These are phyloP conservation scores for Leucosporidium creatinivorum DNA, from an alignment of 768 basidiomycete species.

Conservation along the genomic window DNA sequence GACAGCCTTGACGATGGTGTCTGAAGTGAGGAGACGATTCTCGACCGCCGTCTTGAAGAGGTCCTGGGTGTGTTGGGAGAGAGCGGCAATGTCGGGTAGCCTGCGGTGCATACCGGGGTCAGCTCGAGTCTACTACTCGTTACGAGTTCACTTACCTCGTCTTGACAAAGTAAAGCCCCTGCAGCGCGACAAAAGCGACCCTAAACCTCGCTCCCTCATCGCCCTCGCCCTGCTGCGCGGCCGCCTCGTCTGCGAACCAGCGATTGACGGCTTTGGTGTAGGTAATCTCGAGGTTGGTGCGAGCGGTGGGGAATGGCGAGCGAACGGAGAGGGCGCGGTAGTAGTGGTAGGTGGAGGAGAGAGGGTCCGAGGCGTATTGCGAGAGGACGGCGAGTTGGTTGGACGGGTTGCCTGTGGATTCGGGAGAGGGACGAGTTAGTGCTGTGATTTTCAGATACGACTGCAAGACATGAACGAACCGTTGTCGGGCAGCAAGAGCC, in stretches of 20 bases:
- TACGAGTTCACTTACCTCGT: constrained; percentile 33
- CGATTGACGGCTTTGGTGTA: constrained; percentile 60
- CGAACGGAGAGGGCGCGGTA: constrained; percentile 83
- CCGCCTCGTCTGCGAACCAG: constrained; percentile 42
- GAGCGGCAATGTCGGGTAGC: constrained; percentile 38
- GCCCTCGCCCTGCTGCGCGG: constrained; percentile 24
- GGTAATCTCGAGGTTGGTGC: constrained; percentile 71
- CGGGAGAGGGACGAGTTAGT: background rate
- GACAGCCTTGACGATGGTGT: constrained; percentile 66
- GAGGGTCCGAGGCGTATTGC: constrained; percentile 74
- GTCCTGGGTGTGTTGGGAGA: constrained; percentile 49
- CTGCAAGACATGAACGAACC: constrained; percentile 46
- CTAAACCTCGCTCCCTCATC: constrained; percentile 56
- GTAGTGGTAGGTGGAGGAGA: constrained; percentile 72
- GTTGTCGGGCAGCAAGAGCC: constrained; percentile 70
- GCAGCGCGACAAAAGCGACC: constrained; percentile 64
- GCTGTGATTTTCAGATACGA: no score
- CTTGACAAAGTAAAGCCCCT: constrained; percentile 59
- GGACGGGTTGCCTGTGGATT: constrained; percentile 59
- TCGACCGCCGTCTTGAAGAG: constrained; percentile 59
- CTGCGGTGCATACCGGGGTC: constrained; percentile 1
- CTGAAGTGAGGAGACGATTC: constrained; percentile 63
- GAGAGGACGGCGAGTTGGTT: constrained; percentile 93
- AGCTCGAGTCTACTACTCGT: no score
- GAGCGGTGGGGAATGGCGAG: constrained; percentile 76